Evolutionary conservation across 495 filamentous ascomycete genomes (phyloP).

Genomic region (Neurospora tetrasperma): DNA sequence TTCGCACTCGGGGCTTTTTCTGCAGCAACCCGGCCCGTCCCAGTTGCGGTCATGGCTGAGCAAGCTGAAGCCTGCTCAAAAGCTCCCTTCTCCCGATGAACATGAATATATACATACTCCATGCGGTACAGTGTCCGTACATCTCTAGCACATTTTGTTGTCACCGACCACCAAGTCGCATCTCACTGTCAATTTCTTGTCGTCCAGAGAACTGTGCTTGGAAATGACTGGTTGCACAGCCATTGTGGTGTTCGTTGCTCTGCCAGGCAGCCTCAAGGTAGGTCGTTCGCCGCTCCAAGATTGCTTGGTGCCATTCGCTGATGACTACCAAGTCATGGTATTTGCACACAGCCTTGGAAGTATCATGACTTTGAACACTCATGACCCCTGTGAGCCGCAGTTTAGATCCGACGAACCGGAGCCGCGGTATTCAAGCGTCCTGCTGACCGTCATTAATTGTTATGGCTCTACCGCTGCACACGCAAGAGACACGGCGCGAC

Average conservation of each 20-base stretch:
- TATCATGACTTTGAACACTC: background rate
- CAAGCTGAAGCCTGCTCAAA: background rate
- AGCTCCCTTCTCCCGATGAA: background rate
- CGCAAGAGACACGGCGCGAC: slow-evolving; percentile 8
- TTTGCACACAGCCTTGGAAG: background rate
- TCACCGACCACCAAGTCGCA: background rate
- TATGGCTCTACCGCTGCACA: background rate
- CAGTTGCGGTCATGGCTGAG: background rate
- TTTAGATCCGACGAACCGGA: background rate
- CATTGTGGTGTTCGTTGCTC: background rate
- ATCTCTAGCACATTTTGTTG: background rate
- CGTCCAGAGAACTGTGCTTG: background rate
- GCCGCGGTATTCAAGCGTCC: background rate
- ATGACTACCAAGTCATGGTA: background rate
- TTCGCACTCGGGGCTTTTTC: background rate
- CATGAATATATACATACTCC: background rate
- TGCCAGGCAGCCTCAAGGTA: background rate
- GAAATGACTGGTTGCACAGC: background rate
- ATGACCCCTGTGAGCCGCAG: background rate
- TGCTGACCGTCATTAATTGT: background rate
- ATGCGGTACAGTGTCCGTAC: background rate
- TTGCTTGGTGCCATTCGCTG: background rate
- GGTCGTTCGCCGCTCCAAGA: background rate
- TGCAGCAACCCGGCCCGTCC: background rate
- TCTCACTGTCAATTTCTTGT: background rate